A percentile compares a stretch with the other conserved stretches of the same genome.
phyloP scores from a whole-genome alignment of 768 basidiomycete genomes.

The Lactarius akahatsu region DNA sequence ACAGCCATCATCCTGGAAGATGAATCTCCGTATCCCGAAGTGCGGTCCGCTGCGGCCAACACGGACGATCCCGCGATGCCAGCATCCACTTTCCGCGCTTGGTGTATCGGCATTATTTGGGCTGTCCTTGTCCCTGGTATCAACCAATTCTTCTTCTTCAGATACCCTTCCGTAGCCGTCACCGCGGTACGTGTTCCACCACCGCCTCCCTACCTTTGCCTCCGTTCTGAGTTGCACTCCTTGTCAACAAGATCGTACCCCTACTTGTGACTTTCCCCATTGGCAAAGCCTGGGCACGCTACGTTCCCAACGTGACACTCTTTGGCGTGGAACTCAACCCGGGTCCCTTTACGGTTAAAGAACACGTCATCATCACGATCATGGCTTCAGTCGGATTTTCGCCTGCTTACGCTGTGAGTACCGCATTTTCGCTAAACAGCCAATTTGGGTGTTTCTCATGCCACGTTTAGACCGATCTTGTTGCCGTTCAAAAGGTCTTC shows the following conservation, averaged over 20 bases:
- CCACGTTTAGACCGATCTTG: constrained; percentile 40
- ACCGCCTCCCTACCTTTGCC: no score
- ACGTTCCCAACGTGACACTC: constrained; percentile 52
- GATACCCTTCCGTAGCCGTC: constrained; percentile 50
- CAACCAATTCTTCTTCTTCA: constrained; percentile 76
- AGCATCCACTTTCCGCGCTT: constrained; percentile 38
- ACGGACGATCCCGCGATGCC: constrained; percentile 47
- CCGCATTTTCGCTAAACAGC: not conserved
- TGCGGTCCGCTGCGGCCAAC: constrained; percentile 50
- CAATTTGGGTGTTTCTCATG: not conserved
- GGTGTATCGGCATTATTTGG: constrained; percentile 44
- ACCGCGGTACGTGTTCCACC: not conserved
- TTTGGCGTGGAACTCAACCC: constrained; percentile 58
- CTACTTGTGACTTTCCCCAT: constrained; percentile 68
- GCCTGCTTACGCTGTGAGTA: constrained; percentile 37
- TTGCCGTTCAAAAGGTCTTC: constrained; percentile 47
- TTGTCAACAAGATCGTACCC: constrained; percentile 46
- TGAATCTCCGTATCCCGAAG: constrained; percentile 55
- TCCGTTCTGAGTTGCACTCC: not conserved
- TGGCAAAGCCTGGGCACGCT: constrained; percentile 55
- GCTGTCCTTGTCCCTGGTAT: constrained; percentile 62
- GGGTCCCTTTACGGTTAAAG: constrained; percentile 74
- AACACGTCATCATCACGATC: constrained; percentile 54
- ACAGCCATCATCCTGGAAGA: constrained; percentile 33
- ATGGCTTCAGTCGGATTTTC: constrained; percentile 41